Conservation (phyloP, 2,329 filamentous ascomycete genomes). For the Cladosporium sp. region DNA sequence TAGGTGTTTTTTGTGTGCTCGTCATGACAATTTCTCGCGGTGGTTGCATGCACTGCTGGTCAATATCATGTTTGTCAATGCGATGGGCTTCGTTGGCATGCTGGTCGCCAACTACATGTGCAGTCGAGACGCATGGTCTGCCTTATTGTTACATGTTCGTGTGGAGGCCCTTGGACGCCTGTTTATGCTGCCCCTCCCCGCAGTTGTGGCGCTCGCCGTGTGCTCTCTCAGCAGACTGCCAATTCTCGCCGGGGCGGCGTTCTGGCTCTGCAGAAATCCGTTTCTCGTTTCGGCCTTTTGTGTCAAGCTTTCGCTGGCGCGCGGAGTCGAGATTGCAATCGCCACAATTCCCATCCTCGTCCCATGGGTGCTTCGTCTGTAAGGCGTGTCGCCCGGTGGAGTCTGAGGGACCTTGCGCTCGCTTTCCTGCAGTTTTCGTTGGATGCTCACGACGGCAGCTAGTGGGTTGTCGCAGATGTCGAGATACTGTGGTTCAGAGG, state of each 20-base stretch:
- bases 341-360: neutral
- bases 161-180: neutral
- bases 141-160: neutral
- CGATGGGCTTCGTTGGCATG: neutral
- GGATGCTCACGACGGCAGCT: neutral
- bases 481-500: conserved; percentile 14
- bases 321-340: neutral
- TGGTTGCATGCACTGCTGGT: neutral
- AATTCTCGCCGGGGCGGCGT: neutral
- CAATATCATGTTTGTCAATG: neutral
- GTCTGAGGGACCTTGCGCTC: conserved; percentile 1
- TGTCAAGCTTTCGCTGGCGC: neutral
- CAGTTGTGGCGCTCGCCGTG: neutral
- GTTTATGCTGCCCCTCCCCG: neutral
- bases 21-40: neutral
- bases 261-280: neutral
- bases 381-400: neutral
- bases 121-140: neutral
- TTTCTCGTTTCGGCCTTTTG: neutral
- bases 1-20: neutral
- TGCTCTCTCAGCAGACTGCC: neutral
- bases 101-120: neutral
- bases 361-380: neutral
- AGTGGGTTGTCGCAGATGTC: conserved; percentile 15
- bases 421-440: neutral